Conservation (phyloP, 306 rosid genomes). For the Potentilla sterilis region DNA sequence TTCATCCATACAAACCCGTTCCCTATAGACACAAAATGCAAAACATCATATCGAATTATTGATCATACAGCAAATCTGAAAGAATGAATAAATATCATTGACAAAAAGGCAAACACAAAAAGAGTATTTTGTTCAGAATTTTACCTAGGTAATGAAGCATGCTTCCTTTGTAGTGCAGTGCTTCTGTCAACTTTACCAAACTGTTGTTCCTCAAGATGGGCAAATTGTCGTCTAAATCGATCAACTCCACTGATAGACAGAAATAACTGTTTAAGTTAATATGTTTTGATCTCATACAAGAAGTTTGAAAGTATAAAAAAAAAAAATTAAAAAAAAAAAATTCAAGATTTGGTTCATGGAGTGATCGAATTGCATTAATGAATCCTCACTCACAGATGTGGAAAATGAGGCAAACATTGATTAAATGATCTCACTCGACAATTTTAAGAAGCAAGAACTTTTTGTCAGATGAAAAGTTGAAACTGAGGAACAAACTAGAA, state of each 20-base stretch:
- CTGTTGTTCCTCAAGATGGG: constrained; percentile 51
- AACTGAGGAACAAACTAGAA: not conserved
- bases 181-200: constrained; percentile 37
- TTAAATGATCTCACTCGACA: not conserved
- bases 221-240: constrained; percentile 56
- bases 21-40: constrained; percentile 30
- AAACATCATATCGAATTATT: not conserved
- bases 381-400: not conserved
- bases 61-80: not conserved
- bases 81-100: not conserved
- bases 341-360: not conserved
- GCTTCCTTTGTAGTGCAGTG: constrained; percentile 47
- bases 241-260: constrained; percentile 52
- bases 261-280: not conserved
- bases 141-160: constrained; percentile 67
- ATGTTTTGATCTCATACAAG: not conserved
- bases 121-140: not conserved
- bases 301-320: not conserved
- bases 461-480: not conserved
- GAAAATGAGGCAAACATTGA: not conserved
- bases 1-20: constrained; percentile 47
- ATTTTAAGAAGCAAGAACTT: not conserved
- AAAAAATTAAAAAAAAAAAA: not conserved
- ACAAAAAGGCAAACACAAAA: not conserved
- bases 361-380: not conserved